Base-by-base conservation (phyloP, 108 stramenopile genomes). In the Stephanodiscus triporus region DNA sequence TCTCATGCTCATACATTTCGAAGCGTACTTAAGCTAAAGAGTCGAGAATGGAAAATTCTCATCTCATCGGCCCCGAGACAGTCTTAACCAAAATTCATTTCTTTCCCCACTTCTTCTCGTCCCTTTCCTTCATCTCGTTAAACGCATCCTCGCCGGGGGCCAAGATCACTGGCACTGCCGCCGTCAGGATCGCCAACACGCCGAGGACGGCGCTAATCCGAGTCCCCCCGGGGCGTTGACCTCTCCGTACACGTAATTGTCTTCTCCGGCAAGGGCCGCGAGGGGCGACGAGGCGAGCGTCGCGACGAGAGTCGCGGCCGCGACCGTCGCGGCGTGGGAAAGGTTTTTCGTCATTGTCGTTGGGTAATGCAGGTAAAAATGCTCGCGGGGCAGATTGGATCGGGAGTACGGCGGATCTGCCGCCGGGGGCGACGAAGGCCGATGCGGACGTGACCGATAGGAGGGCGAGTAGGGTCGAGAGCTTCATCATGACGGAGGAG, bases 61-160 rank as follows among this genome's bases (percentile, higher is more conserved):
- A 36, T 36, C 7, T 36, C 7, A 4, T 36, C 36, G 40, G 1
- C 40, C 11, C 40, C 40, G 7, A 1, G 40, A 9, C 40, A 40
- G 6, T 19, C 27, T 32, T 3, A 24, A 24, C 13, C 56, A 24
- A 57, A 29, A 6, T 57, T 53, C 37, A 63, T n/a, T 55, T 36
- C 48, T 80, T 88, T 22, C 88, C 85, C 79, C 86, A 86, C 45
- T 76, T 81, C 17, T 72, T 73, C n/a, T 64, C 63, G 54, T 95
- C 93, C 60, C 69, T 83, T 16, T 92, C 89, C 64, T 75, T 87
- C 90, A 95, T 95, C 66, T 95, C 89, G 26, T 95, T 85, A 56
- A 95, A 90, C 4, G 91, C 94, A 69, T 95, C 87, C 63, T 95
- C 94, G 24, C 94, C 94, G 17, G 87, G 83, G 20, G 68, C 69